Conservation (phyloP, 345 rosid genomes). For the Noccaea caerulescens region DNA sequence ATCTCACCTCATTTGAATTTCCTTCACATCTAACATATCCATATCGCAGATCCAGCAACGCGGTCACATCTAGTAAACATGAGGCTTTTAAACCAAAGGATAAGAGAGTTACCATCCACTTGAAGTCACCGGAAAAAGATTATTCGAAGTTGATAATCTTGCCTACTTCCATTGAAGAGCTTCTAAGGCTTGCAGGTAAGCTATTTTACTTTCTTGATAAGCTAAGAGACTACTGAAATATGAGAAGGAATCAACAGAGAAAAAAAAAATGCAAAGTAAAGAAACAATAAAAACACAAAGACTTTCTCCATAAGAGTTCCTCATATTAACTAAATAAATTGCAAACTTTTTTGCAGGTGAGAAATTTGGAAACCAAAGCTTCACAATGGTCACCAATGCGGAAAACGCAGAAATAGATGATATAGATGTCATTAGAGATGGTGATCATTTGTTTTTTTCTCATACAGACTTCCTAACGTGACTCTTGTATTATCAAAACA, state of each 20-base stretch:
- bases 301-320: neutral
- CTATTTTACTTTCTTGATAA: conserved; percentile 19
- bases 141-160: conserved; percentile 68
- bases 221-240: neutral
- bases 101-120: conserved; percentile 81
- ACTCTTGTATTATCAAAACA: conserved; percentile 17
- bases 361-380: conserved; percentile 62
- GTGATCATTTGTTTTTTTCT: conserved; percentile 84
- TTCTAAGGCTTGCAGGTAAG: conserved; percentile 85
- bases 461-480: conserved; percentile 24
- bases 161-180: conserved; percentile 77
- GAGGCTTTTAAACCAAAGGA: conserved; percentile 36
- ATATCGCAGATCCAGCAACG: conserved; percentile 36
- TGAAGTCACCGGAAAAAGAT: conserved; percentile 48
- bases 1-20: conserved; percentile 35
- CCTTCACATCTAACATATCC: conserved; percentile 38
- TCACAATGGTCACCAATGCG: conserved; percentile 55
- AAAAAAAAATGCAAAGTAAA: neutral
- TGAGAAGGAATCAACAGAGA: neutral
- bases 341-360: conserved; percentile 56
- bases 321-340: neutral
- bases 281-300: neutral
- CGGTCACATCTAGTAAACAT: conserved; percentile 25
- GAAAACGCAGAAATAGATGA: conserved; percentile 93
- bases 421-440: conserved; percentile 77